Evolutionary conservation across 495 filamentous ascomycete species (phyloP).

Genomic region (Xylaria longipes): DNA sequence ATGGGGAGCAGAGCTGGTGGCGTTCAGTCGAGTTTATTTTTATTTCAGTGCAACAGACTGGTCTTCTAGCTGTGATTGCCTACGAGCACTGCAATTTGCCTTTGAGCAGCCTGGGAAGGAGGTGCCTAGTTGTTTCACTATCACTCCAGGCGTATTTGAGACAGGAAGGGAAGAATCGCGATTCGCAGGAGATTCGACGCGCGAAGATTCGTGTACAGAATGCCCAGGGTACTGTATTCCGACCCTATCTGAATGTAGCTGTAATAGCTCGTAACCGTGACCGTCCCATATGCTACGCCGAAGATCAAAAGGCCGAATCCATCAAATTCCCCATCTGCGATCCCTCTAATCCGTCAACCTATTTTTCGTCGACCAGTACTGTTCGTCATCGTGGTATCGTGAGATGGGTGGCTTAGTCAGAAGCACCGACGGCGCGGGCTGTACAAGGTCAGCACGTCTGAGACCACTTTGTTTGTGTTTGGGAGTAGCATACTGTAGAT

Average conservation of each 20-base stretch:
- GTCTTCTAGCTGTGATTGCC: not conserved
- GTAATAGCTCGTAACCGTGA: constrained; percentile 41
- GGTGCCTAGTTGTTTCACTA: constrained; percentile 1
- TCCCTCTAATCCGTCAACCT: constrained; percentile 39
- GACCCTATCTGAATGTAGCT: constrained; percentile 44
- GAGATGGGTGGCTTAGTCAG: constrained; percentile 58
- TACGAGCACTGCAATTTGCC: constrained; percentile 10
- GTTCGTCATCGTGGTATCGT: constrained; percentile 43
- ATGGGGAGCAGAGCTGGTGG: constrained; percentile 7
- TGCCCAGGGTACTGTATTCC: constrained; percentile 39
- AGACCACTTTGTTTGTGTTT: not conserved
- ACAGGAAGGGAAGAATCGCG: constrained; percentile 23
- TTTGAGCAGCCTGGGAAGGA: constrained; percentile 8
- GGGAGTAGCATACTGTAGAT: constrained; percentile 90
- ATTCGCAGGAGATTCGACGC: constrained; percentile 34
- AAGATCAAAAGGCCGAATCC: constrained; percentile 44
- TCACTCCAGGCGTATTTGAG: constrained; percentile 6
- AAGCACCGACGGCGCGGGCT: constrained; percentile 67
- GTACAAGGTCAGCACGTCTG: constrained; percentile 45
- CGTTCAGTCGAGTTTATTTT: constrained; percentile 36
- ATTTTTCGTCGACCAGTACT: constrained; percentile 33
- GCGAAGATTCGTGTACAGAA: constrained; percentile 30
- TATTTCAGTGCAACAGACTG: constrained; percentile 2
- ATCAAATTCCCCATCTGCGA: constrained; percentile 38
- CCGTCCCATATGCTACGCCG: constrained; percentile 45